A percentile compares a stretch with the other conserved stretches of the same genome.
phyloP scores from a whole-genome alignment of 331 rosid genomes.

The Malus hybrid region DNA sequence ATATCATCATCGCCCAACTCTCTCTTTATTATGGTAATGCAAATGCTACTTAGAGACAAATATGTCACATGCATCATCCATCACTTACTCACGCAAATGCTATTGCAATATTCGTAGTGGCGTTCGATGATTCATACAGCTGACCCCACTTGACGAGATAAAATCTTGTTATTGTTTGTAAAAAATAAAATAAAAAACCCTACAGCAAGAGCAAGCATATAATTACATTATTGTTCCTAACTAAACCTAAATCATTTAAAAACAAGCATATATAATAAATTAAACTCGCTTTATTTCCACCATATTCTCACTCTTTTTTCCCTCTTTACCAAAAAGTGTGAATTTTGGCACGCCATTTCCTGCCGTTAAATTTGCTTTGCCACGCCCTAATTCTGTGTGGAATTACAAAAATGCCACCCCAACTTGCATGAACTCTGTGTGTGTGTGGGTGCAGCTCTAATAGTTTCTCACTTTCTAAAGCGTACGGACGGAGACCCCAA shows the following conservation, averaged over 20 bases:
- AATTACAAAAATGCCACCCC: slow-evolving; percentile 32
- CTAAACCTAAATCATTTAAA: neutral
- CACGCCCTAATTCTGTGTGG: neutral
- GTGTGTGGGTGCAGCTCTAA: neutral
- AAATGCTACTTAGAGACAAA: slow-evolving; percentile 8
- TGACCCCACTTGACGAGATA: no score
- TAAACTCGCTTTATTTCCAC: neutral
- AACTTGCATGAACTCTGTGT: slow-evolving; percentile 21
- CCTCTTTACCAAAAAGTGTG: slow-evolving; percentile 9
- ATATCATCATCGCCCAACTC: slow-evolving; percentile 9
- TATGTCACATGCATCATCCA: slow-evolving; percentile 1
- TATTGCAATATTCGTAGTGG: neutral
- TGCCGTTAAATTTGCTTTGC: slow-evolving; percentile 4
- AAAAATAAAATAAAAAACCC: neutral
- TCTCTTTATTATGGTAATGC: slow-evolving; percentile 17
- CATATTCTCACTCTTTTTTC: slow-evolving; percentile 1
- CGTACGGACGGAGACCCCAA: slow-evolving; percentile 21
- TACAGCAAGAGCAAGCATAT: neutral
- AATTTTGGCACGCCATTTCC: slow-evolving; percentile 35
- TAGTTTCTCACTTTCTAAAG: neutral
- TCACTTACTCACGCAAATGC: neutral
- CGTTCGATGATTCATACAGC: no score
- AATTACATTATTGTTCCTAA: neutral
- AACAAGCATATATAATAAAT: no score
- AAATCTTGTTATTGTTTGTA: no score